Evolutionary conservation across 495 filamentous ascomycete species (phyloP), one percentile per base, ranked within the genome.

Genomic region (Sordaria brevicollis): DNA sequence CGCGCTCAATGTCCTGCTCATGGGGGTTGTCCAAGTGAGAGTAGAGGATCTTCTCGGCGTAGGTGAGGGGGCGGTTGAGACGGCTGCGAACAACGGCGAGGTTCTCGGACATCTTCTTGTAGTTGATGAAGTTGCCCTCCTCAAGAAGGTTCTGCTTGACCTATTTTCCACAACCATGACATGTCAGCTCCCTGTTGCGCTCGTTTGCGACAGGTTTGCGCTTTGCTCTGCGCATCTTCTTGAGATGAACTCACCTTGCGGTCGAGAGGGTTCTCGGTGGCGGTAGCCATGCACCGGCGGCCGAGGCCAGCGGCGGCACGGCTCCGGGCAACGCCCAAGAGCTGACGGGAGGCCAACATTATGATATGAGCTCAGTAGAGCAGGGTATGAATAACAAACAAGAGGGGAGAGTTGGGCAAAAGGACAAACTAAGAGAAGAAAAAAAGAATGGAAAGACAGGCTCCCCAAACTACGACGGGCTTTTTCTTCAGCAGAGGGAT

Each of bases 91-190:
- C 95, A 79, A 97, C 87, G 73, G 88, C 84, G 54, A 99, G 89
- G 87, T 98, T 98, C 86, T 98, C 93, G 75, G 90, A 92, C 94
- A 98, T 97, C 87, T 97, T 97, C 89, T 91, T 93, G 80, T 85
- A 86, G 81, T 84, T 86, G 81, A 87, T 85, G 78, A 86, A 87
- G 82, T 83, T 87, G 79, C 72, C 74, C 68, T 83, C 78, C 78
- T 87, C 86, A 77, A 82, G 83, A 79, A 82, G 87, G 80, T 87
- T 87, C 76, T 87, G 85, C 68, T 78, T 77, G 39, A 87, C 85
- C 82, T 84, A 67, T 77, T 67, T 39, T 15, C 49, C 65, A 43
- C 66, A 77, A 77, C 65, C 72, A 77, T 57, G 34, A 19, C 35
- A 15, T 37, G 62, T 68, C 68, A 67, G 72, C 69, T 62, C 29